Conservation (phyloP, 164 flowering plant species). For the Chimonanthus praecox region DNA sequence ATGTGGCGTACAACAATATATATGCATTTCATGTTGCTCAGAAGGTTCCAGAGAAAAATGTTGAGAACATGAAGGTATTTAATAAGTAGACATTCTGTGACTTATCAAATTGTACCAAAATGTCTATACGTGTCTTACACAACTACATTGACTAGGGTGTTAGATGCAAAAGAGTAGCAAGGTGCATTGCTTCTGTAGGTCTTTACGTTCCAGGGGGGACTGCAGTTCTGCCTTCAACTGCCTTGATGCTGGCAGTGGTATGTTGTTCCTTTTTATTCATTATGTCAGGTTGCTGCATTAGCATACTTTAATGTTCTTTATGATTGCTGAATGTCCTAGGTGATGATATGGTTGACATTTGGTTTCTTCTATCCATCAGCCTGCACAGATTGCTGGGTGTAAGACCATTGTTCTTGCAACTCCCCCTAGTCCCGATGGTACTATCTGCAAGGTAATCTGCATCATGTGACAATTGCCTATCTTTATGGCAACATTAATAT, state of each 20-base stretch:
- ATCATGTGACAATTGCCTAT: neutral
- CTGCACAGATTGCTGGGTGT: conserved; percentile 98
- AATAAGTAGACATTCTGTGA: neutral
- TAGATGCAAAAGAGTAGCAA: conserved; percentile 81
- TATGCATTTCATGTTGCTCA: conserved; percentile 93
- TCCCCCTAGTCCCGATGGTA: conserved; percentile 81
- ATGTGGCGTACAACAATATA: conserved; percentile 89
- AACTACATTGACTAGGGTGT: conserved; percentile 60
- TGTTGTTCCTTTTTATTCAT: neutral
- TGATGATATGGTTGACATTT: conserved; percentile 19
- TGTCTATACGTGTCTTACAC: neutral
- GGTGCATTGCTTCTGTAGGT: conserved; percentile 87
- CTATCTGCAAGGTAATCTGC: conserved; percentile 81
- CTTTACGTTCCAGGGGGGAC: conserved; percentile 99
- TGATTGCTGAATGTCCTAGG: conserved; percentile 8
- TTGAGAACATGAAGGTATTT: conserved; percentile 90
- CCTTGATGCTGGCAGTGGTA: conserved; percentile 96
- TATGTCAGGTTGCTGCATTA: conserved; percentile 4
- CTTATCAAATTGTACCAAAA: neutral
- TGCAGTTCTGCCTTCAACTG: conserved; percentile 97
- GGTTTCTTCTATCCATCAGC: conserved; percentile 46
- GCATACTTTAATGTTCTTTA: conserved; percentile 6
- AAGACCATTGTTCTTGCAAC: conserved; percentile 92
- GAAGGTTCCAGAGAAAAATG: conserved; percentile 56
- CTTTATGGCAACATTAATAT: neutral